phyloP scores from a whole-genome alignment of 169 alveolate species.

The Cryptosporidium tyzzeri region DNA sequence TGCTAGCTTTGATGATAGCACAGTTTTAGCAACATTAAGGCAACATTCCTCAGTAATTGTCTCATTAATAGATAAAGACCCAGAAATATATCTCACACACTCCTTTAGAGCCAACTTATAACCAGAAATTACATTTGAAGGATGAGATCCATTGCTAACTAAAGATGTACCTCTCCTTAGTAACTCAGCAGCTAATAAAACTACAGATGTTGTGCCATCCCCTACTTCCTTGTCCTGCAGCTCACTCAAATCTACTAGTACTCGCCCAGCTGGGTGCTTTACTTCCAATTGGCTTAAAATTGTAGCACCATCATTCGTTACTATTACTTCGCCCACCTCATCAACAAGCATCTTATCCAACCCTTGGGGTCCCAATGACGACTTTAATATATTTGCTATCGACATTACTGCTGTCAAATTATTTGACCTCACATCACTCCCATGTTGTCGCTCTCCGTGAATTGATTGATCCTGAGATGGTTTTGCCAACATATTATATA shows the following conservation, averaged over 20 bases:
- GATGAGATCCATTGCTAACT: slow-evolving; percentile 96
- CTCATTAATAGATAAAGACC: slow-evolving; percentile 88
- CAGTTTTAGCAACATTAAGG: slow-evolving; percentile 94
- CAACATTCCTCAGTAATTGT: slow-evolving; percentile 89
- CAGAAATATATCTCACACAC: slow-evolving; percentile 94
- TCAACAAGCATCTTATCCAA: slow-evolving; percentile 99
- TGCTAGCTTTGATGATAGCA: slow-evolving; percentile 94
- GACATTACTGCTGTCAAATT: slow-evolving; percentile 95
- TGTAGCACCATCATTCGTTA: slow-evolving; percentile 99
- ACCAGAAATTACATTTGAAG: slow-evolving; percentile 97
- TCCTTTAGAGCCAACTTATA: slow-evolving; percentile 94
- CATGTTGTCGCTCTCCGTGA: slow-evolving; percentile 74
- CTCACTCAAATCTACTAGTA: slow-evolving; percentile 95
- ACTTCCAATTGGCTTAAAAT: slow-evolving; percentile 97
- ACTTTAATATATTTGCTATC: slow-evolving; percentile 95
- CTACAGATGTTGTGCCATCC: slow-evolving; percentile 99
- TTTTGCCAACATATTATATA: slow-evolving; percentile 35
- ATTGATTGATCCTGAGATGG: slow-evolving; percentile 65
- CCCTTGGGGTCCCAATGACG: slow-evolving; percentile 99
- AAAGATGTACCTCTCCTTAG: slow-evolving; percentile 96
- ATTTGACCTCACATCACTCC: slow-evolving; percentile 46
- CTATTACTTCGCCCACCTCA: slow-evolving; percentile 98
- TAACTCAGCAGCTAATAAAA: slow-evolving; percentile 98
- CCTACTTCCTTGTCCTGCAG: slow-evolving; percentile 98
- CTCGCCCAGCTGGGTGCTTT: slow-evolving; percentile 99